Percentiles rank a stretch among this genome's conserved stretches.
Conservation (phyloP, 2,329 filamentous ascomycete genomes). For the Pseudopyricularia cyperi region DNA sequence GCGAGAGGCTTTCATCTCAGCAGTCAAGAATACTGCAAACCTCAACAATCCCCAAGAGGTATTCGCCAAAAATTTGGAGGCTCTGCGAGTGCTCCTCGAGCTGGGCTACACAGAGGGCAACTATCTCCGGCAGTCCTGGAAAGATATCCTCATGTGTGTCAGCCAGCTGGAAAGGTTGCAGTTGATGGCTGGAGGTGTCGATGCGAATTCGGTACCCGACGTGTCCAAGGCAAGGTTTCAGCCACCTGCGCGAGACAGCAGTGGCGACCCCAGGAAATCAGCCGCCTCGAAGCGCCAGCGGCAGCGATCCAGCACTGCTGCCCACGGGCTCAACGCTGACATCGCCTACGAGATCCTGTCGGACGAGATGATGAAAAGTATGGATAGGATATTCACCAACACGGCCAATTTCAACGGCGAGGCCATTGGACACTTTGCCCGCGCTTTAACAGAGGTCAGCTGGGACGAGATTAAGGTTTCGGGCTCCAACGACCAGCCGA, state of each 20-base stretch:
- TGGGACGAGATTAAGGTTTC: slow-evolving; percentile 99
- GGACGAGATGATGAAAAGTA: slow-evolving; percentile 80
- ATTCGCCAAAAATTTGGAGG: slow-evolving; percentile 91
- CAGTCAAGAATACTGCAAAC: slow-evolving; percentile 86
- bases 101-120: slow-evolving; percentile 91
- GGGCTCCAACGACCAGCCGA: slow-evolving; percentile 84
- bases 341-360: slow-evolving; percentile 88
- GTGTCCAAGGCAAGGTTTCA: slow-evolving; percentile 72
- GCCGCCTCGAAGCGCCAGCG: slow-evolving; percentile 37
- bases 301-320: slow-evolving; percentile 40
- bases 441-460: slow-evolving; percentile 84
- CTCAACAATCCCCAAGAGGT: slow-evolving; percentile 93
- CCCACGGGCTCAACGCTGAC: slow-evolving; percentile 55
- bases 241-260: slow-evolving; percentile 40
- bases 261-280: slow-evolving; percentile 50
- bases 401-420: slow-evolving; percentile 88
- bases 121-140: slow-evolving; percentile 78
- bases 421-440: slow-evolving; percentile 90
- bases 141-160: slow-evolving; percentile 87
- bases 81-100: slow-evolving; percentile 80
- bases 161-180: slow-evolving; percentile 93
- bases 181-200: slow-evolving; percentile 85
- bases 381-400: slow-evolving; percentile 94
- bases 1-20: slow-evolving; percentile 86
- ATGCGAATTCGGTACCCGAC: slow-evolving; percentile 84